A percentile compares a stretch with the other conserved stretches of the same genome.
These are phyloP conservation scores for Fusarium algeriense DNA, from an alignment of 2,329 filamentous ascomycete genomes.

Conservation along the genomic window DNA sequence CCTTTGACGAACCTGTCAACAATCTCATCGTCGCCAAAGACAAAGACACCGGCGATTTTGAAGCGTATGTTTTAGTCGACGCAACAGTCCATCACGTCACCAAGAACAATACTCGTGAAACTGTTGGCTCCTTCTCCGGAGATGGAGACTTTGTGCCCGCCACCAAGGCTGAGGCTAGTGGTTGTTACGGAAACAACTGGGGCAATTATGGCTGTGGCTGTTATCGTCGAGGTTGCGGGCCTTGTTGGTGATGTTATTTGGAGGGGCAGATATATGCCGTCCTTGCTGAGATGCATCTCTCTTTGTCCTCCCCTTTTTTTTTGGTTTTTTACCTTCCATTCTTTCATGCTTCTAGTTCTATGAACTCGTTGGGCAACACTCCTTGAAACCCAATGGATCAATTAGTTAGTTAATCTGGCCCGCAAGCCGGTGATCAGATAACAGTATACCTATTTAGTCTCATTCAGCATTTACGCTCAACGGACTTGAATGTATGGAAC, in stretches of 20 bases:
- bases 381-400: neutral
- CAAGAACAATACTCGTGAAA: neutral
- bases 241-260: neutral
- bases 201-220: neutral
- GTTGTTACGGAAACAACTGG: neutral
- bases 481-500: too few species aligned
- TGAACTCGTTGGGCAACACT: too few species aligned
- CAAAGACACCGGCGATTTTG: neutral
- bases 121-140: fast-evolving
- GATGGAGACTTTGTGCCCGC: neutral
- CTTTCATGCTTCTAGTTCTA: neutral
- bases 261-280: fast-evolving
- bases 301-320: neutral
- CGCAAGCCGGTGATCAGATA: neutral
- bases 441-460: neutral
- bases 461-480: too few species aligned
- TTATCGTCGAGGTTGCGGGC: neutral
- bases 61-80: neutral
- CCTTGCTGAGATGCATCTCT: fast-evolving
- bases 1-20: neutral
- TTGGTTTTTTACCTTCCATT: neutral
- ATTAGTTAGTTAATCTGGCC: neutral
- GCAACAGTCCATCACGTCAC: neutral
- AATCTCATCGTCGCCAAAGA: neutral
- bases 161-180: neutral